These are phyloP conservation scores for Saccharomyces eubayanus DNA, from an alignment of 805 yeast genomes.

Conservation along the genomic window DNA sequence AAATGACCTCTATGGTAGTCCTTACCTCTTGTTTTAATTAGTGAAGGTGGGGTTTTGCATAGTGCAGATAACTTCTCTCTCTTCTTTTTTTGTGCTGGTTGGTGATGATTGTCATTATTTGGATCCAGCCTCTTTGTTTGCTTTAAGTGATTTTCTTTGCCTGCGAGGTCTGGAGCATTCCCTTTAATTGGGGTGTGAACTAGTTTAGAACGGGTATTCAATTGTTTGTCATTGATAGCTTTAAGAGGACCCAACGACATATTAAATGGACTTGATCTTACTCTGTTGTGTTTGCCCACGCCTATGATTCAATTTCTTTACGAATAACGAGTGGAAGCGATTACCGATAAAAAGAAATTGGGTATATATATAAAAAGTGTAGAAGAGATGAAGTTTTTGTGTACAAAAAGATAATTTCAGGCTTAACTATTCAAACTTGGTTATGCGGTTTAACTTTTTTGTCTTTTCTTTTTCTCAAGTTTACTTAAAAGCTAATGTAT, in stretches of 20 bases:
- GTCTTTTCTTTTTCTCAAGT: not conserved
- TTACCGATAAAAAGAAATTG: not conserved
- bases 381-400: not conserved
- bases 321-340: not conserved
- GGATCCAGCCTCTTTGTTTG: constrained; percentile 12
- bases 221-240: constrained; percentile 29
- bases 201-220: constrained; percentile 27
- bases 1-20: constrained; percentile 86
- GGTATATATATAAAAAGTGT: not conserved
- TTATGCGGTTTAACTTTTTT: not conserved
- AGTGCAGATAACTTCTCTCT: constrained; percentile 84
- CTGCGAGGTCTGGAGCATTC: constrained; percentile 2
- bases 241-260: constrained; percentile 32
- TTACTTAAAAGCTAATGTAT: constrained; percentile 3
- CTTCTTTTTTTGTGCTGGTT: constrained; percentile 47
- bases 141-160: constrained; percentile 8
- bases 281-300: not conserved
- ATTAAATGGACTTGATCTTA: not conserved
- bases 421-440: not conserved
- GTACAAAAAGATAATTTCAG: not conserved
- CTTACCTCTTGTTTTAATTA: constrained; percentile 82
- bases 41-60: constrained; percentile 94
- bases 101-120: constrained; percentile 12
- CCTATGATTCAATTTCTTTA: not conserved
- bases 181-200: constrained; percentile 27